Base-by-base conservation (phyloP, 2,329 filamentous ascomycete genomes). In the Fusarium nanum region DNA sequence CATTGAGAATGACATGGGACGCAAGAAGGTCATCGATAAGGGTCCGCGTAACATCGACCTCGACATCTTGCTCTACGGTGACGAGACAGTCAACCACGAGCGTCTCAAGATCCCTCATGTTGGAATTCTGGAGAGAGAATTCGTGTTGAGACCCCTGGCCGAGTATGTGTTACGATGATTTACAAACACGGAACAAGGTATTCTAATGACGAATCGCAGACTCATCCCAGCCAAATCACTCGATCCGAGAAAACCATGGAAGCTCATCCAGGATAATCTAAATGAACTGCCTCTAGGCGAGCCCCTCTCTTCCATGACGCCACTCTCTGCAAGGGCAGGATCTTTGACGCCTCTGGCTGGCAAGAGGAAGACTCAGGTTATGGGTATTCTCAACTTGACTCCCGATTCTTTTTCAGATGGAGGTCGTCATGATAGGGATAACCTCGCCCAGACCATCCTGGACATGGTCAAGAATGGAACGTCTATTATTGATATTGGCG, bases 361-460 rank as follows among this genome's bases (percentile, higher is more conserved):
- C 9, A 83, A 85, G 47, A 87, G 90, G 49, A 84, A 83, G 56
- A 98, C 95, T 1, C 88, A 89, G 47, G 82, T 98, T 72, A 99
- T 99, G 96, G 93, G 92, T 57, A 97, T 99, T 69, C 85, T 98
- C 47, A 99, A 99, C 80, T 83, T 97, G 55, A 98, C 96, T 0
- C 95, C 95, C 0, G 95, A 99, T 81, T 98, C 95, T 12, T 99
- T 99, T 83, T 98, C 95, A 2, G 94, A 98, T 77, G 95, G 94
- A 56, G 94, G 94, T 11, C 76, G 84, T 11, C 87, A 94, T 78
- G 81, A 82, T 45, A 76, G 83, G 25, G 76, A 81, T 14, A 83
- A 88, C 67, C 84, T 96, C 27, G 81, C 84, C 14, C 76, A 83
- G 14, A 91, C 88, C 2, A 85, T 94, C 18, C 81, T 83, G 52